These are phyloP conservation scores for Malus sieversii DNA, from an alignment of 306 rosid species.

Conservation along the genomic window DNA sequence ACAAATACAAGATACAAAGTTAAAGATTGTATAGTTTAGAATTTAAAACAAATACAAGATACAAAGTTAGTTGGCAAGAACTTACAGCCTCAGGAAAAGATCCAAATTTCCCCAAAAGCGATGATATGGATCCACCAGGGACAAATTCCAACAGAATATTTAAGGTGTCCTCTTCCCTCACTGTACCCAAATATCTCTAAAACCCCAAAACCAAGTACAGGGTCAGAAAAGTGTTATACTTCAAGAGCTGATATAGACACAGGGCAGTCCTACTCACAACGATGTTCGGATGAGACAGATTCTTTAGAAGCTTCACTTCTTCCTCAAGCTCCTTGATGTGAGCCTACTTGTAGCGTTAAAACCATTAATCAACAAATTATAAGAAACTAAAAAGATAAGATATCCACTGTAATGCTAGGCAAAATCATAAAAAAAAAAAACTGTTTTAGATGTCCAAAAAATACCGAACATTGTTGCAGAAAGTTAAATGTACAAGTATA, in stretches of 20 bases:
- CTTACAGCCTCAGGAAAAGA: slow-evolving; percentile 98
- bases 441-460: not conserved
- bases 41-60: slow-evolving; percentile 7
- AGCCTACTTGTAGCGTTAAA: slow-evolving; percentile 49
- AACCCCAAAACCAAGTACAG: slow-evolving; percentile 19
- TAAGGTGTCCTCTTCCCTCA: slow-evolving; percentile 80
- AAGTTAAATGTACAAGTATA: not conserved
- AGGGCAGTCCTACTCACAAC: slow-evolving; percentile 68
- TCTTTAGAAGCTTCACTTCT: slow-evolving; percentile 94
- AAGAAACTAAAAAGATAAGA: not conserved
- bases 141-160: slow-evolving; percentile 96
- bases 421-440: not conserved
- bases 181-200: slow-evolving; percentile 95
- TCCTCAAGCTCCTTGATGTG: slow-evolving; percentile 97
- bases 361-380: slow-evolving; percentile 7
- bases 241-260: slow-evolving; percentile 13
- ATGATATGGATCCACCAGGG: slow-evolving; percentile 98
- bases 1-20: slow-evolving; percentile 7
- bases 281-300: slow-evolving; percentile 90
- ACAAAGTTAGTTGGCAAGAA: slow-evolving; percentile 16
- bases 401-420: not conserved
- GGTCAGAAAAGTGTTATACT: slow-evolving; percentile 20
- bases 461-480: not conserved
- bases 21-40: slow-evolving; percentile 17
- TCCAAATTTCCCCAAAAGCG: slow-evolving; percentile 96